Evolutionary conservation across 2,329 filamentous ascomycete species (phyloP), one percentile per base, ranked within the genome.

Genomic region (Fusarium buxicola): DNA sequence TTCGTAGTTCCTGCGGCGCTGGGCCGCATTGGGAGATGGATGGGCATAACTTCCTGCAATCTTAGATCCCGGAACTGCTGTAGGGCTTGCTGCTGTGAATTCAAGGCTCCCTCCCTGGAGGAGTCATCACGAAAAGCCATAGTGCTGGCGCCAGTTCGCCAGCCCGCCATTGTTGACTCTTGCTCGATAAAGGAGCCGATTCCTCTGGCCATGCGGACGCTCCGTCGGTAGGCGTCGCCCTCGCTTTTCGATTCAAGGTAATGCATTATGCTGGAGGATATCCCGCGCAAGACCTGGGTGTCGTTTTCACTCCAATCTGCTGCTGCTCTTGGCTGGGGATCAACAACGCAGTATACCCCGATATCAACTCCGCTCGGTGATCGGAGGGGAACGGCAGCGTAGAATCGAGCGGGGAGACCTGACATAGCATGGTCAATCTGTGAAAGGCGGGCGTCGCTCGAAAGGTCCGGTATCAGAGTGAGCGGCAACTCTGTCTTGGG

Each of bases 341-440:
- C 52, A 15, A 73, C 40, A 6, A 78, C 72, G 31, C 74, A 77
- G 30, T 74, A 77, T 1, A 77, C 74, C 10, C 78, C 79, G 24
- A 81, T 80, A 41, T 79, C 76, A 53, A 80, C 73, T 24, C 77
- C 78, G 2, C 68, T 62, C 0, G 60, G 70, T 0, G 76, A 75
- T 4, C 76, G 72, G 11, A 81, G 77, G 8, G 78, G 78, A 1
- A 80, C 76, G 4, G 71, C 77, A 0, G 77, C 76, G 40, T 79
- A 81, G 56, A 80, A 80, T 2, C 70, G 68, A 39, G 69, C 66
- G 10, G 57, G 51, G 0, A 55, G 62, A 34, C 64, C 60, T 8
- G 52, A 46, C 8, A 57, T 50, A 4, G 69, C 66, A 15, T 69
- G 72, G 1, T 62, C 55, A n/a, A 65, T 64, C 18, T 55, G 43